Base-by-base conservation (phyloP, 2,329 filamentous ascomycete genomes). In the Colletotrichum somersetense region DNA sequence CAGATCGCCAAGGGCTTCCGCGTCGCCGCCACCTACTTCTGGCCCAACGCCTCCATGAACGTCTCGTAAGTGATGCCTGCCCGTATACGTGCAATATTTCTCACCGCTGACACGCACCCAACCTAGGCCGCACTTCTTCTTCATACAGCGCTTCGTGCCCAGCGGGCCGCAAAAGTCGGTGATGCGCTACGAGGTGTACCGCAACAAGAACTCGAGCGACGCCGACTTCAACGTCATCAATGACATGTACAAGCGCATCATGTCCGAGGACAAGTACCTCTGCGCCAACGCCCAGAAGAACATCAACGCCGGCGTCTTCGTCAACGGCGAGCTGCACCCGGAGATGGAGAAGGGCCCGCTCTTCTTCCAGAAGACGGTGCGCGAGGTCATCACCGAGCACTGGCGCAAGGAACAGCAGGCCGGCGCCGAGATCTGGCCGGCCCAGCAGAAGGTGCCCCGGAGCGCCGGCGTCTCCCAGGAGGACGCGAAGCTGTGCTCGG, bases 171-270 rank as follows among this genome's bases (percentile, higher is more conserved):
- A 80, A 46, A 84, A 80, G 53, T 87, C 86, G 2, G 81, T 82
- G 50, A 91, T 92, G 87, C 83, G 84, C 68, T 91, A 91, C 79
- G 88, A 92, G 77, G 86, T 91, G 62, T 91, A 86, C 83, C 85
- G 88, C 72, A 88, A 91, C 84, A 89, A 88, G 77, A 81, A 87
- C 77, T 86, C 89, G 5, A 84, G 83, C n/a, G 86, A 91, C 20
- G 86, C 86, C 35, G 86, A 90, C 71, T 91, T 91, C 77, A 79
- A 84, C 18, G 79, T 83, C 64, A 88, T 91, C 79, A 86, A 84
- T 78, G 80, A 87, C 57, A 88, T 91, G 75, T 91, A 91, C 82
- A 89, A 89, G 79, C 86, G 87, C 50, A 86, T 92, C 79, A 88
- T 91, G 87, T 84, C 85, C 1, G 90, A 92, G 79, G 90, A 92